phyloP scores from a whole-genome alignment of 2,329 filamentous ascomycete genomes.

The Akanthomyces lecanii region DNA sequence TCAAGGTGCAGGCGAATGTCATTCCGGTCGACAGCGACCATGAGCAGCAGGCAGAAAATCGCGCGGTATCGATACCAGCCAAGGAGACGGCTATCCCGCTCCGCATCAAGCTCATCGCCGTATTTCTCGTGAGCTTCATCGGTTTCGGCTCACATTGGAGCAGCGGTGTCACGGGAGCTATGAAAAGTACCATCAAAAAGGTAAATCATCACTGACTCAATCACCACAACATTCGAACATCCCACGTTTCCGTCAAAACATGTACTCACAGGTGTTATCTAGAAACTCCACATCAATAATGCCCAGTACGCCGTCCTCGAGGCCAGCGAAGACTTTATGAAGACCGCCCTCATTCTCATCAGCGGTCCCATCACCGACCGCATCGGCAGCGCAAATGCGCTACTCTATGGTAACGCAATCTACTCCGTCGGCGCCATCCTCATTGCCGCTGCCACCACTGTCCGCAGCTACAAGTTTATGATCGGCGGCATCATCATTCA shows the following conservation, averaged over 20 bases:
- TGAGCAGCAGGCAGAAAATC: not conserved
- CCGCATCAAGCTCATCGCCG: conserved; percentile 34
- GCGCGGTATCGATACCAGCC: not conserved
- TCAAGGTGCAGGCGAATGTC: not conserved
- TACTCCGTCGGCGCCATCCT: conserved; percentile 56
- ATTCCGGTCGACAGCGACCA: conserved; percentile 2
- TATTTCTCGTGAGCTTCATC: conserved; percentile 49
- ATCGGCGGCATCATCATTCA: conserved; percentile 52
- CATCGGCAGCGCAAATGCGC: conserved; percentile 54
- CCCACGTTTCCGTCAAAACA: not conserved
- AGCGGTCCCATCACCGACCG: conserved; percentile 55
- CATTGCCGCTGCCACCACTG: conserved; percentile 52
- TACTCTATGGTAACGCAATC: conserved; percentile 58
- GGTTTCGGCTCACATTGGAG: conserved; percentile 59
- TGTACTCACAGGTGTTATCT: not conserved
- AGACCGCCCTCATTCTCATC: conserved; percentile 49
- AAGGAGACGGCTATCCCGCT: conserved; percentile 19
- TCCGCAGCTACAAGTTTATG: conserved; percentile 57
- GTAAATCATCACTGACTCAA: conserved; percentile 12
- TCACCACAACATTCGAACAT: accelerated
- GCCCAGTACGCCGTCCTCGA: conserved; percentile 55
- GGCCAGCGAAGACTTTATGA: conserved; percentile 60
- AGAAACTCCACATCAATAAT: conserved; percentile 55
- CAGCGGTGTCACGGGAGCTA: conserved; percentile 54
- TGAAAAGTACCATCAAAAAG: conserved; percentile 60